These are phyloP conservation scores for Chrysosphaeria jannelii DNA, from an alignment of 2,329 filamentous ascomycete genomes.

Conservation along the genomic window DNA sequence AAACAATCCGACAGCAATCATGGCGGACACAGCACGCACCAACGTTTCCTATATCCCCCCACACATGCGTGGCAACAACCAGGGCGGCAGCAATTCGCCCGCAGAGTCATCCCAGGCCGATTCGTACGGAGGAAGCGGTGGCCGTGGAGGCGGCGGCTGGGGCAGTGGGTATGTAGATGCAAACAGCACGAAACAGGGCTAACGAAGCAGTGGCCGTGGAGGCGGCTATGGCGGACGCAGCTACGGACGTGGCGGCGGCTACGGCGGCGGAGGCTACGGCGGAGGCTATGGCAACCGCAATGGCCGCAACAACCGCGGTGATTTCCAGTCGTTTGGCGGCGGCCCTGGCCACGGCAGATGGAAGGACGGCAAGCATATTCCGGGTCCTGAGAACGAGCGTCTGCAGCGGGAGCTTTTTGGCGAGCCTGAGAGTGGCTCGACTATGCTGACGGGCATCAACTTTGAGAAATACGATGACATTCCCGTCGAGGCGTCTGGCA, in stretches of 20 bases:
- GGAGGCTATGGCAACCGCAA: conserved; percentile 19
- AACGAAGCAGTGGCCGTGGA: conserved; percentile 6
- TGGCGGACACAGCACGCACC: no score
- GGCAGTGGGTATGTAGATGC: no score
- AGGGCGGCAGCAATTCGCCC: no score
- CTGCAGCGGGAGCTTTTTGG: conserved; percentile 92
- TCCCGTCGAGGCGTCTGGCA: conserved; percentile 84
- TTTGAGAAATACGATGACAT: conserved; percentile 99
- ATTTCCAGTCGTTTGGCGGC: no score
- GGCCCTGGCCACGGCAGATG: conserved; percentile 89
- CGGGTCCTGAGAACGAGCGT: conserved; percentile 65
- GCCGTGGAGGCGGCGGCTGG: no score
- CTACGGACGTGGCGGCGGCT: conserved; percentile 8
- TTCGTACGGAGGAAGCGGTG: no score
- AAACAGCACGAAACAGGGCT: no score
- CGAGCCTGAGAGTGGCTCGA: conserved; percentile 63
- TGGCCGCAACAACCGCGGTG: no score
- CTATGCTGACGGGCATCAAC: conserved; percentile 97
- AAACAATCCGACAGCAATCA: no score
- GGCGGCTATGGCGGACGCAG: conserved; percentile 1
- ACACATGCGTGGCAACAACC: no score
- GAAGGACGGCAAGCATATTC: conserved; percentile 87
- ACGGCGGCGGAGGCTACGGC: conserved; percentile 8
- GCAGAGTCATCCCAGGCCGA: no score
- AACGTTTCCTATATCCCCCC: no score